Conservation (phyloP, 306 rosid genomes). For the Cucurbita maxima region DNA sequence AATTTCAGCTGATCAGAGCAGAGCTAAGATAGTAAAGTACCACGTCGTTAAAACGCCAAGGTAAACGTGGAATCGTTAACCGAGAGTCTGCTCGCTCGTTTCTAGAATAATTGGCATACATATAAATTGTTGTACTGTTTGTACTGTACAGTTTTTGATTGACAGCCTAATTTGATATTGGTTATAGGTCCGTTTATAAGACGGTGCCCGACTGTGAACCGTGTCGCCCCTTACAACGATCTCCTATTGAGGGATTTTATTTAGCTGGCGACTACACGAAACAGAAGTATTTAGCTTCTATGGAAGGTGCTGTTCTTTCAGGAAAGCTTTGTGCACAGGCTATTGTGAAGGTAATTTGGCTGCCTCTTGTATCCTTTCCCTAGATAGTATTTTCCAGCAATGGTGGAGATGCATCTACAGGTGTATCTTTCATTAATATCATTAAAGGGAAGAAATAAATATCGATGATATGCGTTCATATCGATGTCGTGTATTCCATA, state of each 20-base stretch:
- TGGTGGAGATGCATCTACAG: not conserved
- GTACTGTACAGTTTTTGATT: not conserved
- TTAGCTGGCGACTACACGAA: slow-evolving; percentile 94
- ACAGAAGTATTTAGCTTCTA: slow-evolving; percentile 91
- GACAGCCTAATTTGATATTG: not conserved
- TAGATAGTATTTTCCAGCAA: not conserved
- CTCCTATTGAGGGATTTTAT: slow-evolving; percentile 88
- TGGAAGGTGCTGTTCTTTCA: slow-evolving; percentile 98
- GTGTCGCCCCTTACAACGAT: slow-evolving; percentile 82
- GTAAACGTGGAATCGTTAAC: slow-evolving; percentile 22
- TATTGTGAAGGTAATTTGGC: slow-evolving; percentile 61
- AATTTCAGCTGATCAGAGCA: slow-evolving; percentile 82
- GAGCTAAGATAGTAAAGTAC: slow-evolving; percentile 85
- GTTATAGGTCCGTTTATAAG: slow-evolving; percentile 81
- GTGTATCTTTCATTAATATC: no score
- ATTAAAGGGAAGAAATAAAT: no score
- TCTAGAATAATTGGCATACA: not conserved
- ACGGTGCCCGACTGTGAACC: slow-evolving; percentile 83
- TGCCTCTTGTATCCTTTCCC: not conserved
- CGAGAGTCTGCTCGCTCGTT: not conserved
- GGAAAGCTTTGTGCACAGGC: slow-evolving; percentile 97
- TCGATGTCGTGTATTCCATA: not conserved
- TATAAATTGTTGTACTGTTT: not conserved
- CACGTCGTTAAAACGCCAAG: slow-evolving; percentile 95
- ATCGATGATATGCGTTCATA: not conserved